Evolutionary conservation across 2,329 filamentous ascomycete genomes (phyloP).

Genomic region (Cryoendolithus antarcticus): DNA sequence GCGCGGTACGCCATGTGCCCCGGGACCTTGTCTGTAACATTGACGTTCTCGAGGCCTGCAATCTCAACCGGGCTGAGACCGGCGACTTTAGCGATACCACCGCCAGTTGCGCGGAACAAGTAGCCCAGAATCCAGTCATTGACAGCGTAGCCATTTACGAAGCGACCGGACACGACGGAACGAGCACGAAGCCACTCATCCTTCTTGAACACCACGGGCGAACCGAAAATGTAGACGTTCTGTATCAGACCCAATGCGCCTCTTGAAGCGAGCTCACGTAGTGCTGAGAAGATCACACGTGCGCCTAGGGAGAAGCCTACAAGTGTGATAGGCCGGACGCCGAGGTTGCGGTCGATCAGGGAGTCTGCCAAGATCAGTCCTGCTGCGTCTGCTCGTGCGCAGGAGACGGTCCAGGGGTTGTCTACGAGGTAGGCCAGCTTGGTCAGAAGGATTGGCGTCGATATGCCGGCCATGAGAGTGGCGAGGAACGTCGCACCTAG

Average conservation of each 20-base stretch:
- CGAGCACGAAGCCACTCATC: constrained; percentile 76
- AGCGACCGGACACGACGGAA: constrained; percentile 79
- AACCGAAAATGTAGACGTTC: constrained; percentile 91
- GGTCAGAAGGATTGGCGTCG: constrained; percentile 81
- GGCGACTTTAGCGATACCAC: constrained; percentile 78
- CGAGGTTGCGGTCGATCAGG: constrained; percentile 79
- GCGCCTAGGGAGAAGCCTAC: constrained; percentile 91
- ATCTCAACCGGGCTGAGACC: constrained; percentile 70
- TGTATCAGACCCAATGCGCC: constrained; percentile 80
- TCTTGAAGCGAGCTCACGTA: constrained; percentile 73
- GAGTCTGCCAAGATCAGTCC: constrained; percentile 92
- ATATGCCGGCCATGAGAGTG: constrained; percentile 80
- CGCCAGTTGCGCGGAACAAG: constrained; percentile 85
- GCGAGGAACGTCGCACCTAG: constrained; percentile 81
- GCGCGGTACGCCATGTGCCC: constrained; percentile 96
- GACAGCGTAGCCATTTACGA: constrained; percentile 84
- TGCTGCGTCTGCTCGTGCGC: constrained; percentile 76
- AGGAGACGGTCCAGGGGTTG: constrained; percentile 95
- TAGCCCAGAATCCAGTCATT: constrained; percentile 97
- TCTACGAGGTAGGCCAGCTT: constrained; percentile 95
- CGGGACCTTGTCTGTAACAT: constrained; percentile 72
- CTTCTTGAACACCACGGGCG: constrained; percentile 78
- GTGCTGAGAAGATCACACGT: constrained; percentile 81
- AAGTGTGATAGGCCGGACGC: constrained; percentile 80
- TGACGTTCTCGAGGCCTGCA: constrained; percentile 76